Percentiles rank a stretch among this genome's conserved stretches.
These are phyloP conservation scores for Maudiozyma turicensis DNA, from an alignment of 805 yeast species.

Conservation along the genomic window DNA sequence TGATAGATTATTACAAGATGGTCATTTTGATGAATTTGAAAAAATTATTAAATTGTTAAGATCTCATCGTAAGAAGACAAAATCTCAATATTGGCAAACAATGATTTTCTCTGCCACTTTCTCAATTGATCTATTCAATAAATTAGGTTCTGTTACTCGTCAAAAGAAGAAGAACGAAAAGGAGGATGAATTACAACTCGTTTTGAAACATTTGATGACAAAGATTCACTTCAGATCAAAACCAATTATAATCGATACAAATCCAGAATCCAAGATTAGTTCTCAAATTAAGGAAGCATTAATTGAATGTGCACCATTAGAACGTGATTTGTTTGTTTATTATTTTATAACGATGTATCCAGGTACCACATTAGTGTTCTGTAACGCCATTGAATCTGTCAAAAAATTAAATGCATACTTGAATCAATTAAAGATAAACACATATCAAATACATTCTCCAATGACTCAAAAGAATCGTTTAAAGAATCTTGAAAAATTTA, in stretches of 20 bases:
- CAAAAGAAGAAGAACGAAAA: slow-evolving; percentile 12
- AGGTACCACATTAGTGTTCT: slow-evolving; percentile 82
- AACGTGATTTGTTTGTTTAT: slow-evolving; percentile 82
- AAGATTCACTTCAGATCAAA: slow-evolving; percentile 64
- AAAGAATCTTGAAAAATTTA: slow-evolving; percentile 60
- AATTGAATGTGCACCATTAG: slow-evolving; percentile 83
- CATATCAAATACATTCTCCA: slow-evolving; percentile 78
- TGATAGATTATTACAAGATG: slow-evolving; percentile 87
- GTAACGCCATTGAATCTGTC: slow-evolving; percentile 92
- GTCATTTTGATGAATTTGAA: slow-evolving; percentile 90
- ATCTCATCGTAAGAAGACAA: slow-evolving; percentile 33
- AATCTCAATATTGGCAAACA: slow-evolving; percentile 55
- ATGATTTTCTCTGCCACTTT: slow-evolving; percentile 94
- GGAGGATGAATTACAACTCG: slow-evolving; percentile 41
- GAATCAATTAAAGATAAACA: slow-evolving; percentile 54
- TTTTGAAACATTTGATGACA: slow-evolving; percentile 51
- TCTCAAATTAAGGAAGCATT: slow-evolving; percentile 71
- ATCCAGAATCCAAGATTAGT: slow-evolving; percentile 75
- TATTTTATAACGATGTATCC: slow-evolving; percentile 81
- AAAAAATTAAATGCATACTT: slow-evolving; percentile 73
- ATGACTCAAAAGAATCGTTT: slow-evolving; percentile 93
- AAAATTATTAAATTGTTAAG: slow-evolving; percentile 60
- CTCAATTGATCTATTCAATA: slow-evolving; percentile 69
- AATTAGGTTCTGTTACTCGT: slow-evolving; percentile 39
- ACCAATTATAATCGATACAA: slow-evolving; percentile 73